A percentile compares a stretch with the other conserved stretches of the same genome.
Conservation (phyloP, 108 stramenopile genomes). For the Nitzschia putrida region DNA sequence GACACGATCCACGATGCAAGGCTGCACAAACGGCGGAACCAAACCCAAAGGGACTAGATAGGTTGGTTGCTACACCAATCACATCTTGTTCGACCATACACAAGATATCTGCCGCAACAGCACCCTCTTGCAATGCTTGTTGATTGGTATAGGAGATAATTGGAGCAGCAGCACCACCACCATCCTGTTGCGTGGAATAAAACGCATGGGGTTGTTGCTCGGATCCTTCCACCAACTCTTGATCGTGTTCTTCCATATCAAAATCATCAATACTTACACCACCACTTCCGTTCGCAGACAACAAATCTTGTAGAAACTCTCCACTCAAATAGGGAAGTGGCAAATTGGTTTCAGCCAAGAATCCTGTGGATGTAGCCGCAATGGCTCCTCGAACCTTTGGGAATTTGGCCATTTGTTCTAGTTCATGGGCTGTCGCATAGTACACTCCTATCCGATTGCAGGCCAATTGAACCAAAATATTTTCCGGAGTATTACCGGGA, state of each 20-base stretch:
- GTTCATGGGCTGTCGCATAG: constrained; percentile 39
- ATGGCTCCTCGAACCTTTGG: constrained; percentile 38
- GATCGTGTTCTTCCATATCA: constrained; percentile 21
- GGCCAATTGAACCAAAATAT: constrained; percentile 48
- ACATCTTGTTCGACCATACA: constrained; percentile 35
- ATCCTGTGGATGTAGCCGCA: constrained; percentile 8
- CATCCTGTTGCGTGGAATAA: too few relatives aligned
- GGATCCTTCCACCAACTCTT: constrained; percentile 12
- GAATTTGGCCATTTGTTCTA: constrained; percentile 38
- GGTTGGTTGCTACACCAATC: constrained; percentile 44
- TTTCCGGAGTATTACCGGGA: constrained; percentile 42
- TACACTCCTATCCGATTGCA: constrained; percentile 47
- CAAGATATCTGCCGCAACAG: constrained; percentile 30
- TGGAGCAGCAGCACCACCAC: constrained; percentile 14
- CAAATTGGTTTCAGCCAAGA: constrained; percentile 38
- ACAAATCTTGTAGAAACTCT: constrained; percentile 35
- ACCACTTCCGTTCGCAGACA: constrained; percentile 12
- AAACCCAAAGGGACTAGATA: constrained; percentile 56
- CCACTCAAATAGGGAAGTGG: constrained; percentile 30
- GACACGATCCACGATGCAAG: constrained; percentile 32
- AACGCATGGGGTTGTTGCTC: constrained; percentile 29
- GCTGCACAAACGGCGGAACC: constrained; percentile 43
- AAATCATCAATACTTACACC: constrained; percentile 16
- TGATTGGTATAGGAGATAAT: constrained; percentile 41
- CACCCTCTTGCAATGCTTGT: constrained; percentile 30